phyloP scores from a whole-genome alignment of 2,329 filamentous ascomycete genomes.

The Penicillium sp. region DNA sequence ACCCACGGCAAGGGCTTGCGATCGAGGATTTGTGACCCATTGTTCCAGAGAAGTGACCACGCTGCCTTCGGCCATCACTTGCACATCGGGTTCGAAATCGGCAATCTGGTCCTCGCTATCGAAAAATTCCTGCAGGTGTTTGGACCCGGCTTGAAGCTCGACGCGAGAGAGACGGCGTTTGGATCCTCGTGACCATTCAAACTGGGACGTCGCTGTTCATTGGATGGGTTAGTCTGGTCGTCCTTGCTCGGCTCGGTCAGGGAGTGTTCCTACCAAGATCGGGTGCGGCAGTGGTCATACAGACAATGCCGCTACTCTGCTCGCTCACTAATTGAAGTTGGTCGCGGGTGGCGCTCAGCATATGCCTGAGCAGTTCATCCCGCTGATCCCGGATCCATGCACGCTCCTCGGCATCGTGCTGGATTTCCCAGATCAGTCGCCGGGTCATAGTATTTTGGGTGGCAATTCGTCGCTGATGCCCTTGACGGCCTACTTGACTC shows the following conservation, averaged over 20 bases:
- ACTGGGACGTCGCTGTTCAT: constrained; percentile 23
- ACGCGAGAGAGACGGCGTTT: constrained; percentile 33
- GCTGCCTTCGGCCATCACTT: constrained; percentile 25
- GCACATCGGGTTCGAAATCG: constrained; percentile 25
- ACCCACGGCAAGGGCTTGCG: constrained; percentile 31
- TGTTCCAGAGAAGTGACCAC: constrained; percentile 29
- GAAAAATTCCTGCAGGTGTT: constrained; percentile 34
- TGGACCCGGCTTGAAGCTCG: constrained; percentile 32
- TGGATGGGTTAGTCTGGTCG: constrained; percentile 10
- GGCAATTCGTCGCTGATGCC: constrained; percentile 28
- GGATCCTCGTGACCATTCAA: constrained; percentile 28
- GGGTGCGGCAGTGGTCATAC: constrained; percentile 29
- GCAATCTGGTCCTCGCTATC: constrained; percentile 32
- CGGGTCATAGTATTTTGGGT: constrained; percentile 34
- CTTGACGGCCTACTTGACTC: constrained; percentile 30
- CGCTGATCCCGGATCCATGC: constrained; percentile 22
- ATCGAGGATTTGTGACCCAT: constrained; percentile 31
- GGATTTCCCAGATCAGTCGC: constrained; percentile 36
- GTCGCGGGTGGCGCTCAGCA: constrained; percentile 22
- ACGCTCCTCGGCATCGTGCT: constrained; percentile 30
- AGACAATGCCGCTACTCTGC: constrained; percentile 28
- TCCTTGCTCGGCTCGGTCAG: not conserved
- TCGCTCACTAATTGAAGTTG: constrained; percentile 23
- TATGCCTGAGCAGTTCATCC: constrained; percentile 24
- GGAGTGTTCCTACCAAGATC: constrained; percentile 26